Evolutionary conservation across 768 basidiomycete species (phyloP), one percentile per base, ranked within the genome.

Genomic region (Rhizopogon roseolus): DNA sequence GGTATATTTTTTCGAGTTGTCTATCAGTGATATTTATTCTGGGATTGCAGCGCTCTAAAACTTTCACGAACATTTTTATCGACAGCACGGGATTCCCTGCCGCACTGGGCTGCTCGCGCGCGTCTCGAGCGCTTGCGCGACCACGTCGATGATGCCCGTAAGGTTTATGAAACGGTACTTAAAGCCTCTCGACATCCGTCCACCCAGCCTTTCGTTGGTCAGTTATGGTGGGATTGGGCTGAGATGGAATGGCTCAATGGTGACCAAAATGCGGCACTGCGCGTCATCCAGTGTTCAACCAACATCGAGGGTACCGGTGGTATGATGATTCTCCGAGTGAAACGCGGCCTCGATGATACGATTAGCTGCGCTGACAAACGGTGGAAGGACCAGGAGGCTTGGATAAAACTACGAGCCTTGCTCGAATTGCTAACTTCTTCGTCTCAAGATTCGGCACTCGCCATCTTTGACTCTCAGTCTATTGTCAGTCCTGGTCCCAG

Each of bases 161-260:
- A 90, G 62, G 76, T 93, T 3, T 93, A 89, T 66, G 77, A 84
- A 58, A 83, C 84, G 1, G 74, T 88, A 6, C 77, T 90, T 17
- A 70, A 76, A 40, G 71, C 79, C 6, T 72, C 81, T 1, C 70
- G 74, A 3, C 68, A 71, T 25, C 49, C 67, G 14, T 62, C 67
- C 6, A 67, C 65, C 10, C 67, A 70, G 32, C 62, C 63, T 5
- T 77, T 73, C 32, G 62, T 69, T 14, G 72, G 77, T 19, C 66
- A 66, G 53, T 64, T 93, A 56, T 93, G 87, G 87, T 90, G 84
- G 83, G 81, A 85, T 60, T 93, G 89, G 88, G 86, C 85, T 1
- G 85, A 93, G 60, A 79, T 90, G 78, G 90, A 91, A 66, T 93
- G 90, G 90, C 64, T 90, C 10, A 65, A 72, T 13, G 78, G 81